Evolutionary conservation across 2,329 filamentous ascomycete species (phyloP), one percentile per base, ranked within the genome.

Genomic region (Claviceps digitariae): DNA sequence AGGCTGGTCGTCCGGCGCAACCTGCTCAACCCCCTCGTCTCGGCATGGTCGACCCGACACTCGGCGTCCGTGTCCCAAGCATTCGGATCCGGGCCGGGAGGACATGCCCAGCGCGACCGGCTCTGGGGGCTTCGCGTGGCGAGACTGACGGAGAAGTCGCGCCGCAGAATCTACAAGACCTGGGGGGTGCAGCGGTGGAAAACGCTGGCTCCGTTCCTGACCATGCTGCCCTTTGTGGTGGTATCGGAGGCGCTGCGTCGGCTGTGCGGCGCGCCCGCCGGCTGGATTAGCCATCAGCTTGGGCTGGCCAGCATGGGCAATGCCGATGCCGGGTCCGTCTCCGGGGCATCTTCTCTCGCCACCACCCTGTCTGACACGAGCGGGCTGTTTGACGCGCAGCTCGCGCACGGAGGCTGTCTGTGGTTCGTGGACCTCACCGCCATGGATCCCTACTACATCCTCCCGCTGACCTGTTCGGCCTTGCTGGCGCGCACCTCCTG

Each of bases 361-460:
- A 56, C 58, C 25, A 5, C 40, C 4, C 40, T 66, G 2, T 61
- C 62, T 13, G 58, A 60, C 4, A 55, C 63, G 21, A 57, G 59
- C 51, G 56, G 56, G 53, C 57, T 66, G 52, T 58, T 65, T 40
- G 63, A 76, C 45, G 63, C 69, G 3, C 67, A 69, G 1, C 60
- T 82, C n/a, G 60, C 67, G 1, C 67, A 72, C 0, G 78, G 74
- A 5, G 78, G 78, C 27, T 71, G 69, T 43, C 66, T 81, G 17
- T 81, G 78, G 77, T 79, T 81, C 59, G 66, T 70, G 2, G 74
- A 82, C 57, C 69, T 82, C 25, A 74, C 73, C 7, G 72, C 62
- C 31, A 65, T 73, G 34, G 79, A 82, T 55, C 76, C 79, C 1
- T 73, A 72, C 53, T 67, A 71, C 53, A 62, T 72, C 29, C 69